These are phyloP conservation scores for Saccharomyces jurei DNA, from an alignment of 805 yeast species.

Conservation along the genomic window DNA sequence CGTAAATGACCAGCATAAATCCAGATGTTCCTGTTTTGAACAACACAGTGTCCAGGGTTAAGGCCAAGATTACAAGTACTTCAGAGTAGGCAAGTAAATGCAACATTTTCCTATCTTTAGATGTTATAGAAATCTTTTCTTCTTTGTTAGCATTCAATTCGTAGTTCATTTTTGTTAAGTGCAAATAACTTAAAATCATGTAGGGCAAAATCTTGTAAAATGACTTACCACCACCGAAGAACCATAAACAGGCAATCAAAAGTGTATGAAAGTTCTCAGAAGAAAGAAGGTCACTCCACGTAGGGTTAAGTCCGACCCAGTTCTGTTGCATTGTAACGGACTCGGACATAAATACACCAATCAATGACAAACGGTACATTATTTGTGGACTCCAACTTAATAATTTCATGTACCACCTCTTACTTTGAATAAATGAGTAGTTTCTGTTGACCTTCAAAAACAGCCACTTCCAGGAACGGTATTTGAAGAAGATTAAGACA, in stretches of 20 bases:
- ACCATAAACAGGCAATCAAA: conserved; percentile 49
- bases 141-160: conserved; percentile 14
- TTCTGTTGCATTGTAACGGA: conserved; percentile 47
- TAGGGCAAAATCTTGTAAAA: conserved; percentile 59
- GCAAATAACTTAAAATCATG: conserved; percentile 49
- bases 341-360: conserved; percentile 50
- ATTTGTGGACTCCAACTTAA: conserved; percentile 38
- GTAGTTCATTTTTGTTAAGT: conserved; percentile 33
- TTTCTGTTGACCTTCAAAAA: conserved; percentile 20
- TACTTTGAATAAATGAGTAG: conserved; percentile 14
- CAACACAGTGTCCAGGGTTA: conserved; percentile 50
- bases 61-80: conserved; percentile 42
- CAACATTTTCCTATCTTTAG: conserved; percentile 15
- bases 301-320: conserved; percentile 54
- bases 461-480: conserved; percentile 30
- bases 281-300: conserved; percentile 54
- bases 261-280: conserved; percentile 71
- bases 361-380: conserved; percentile 45
- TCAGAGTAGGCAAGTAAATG: conserved; percentile 53
- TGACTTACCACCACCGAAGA: conserved; percentile 56
- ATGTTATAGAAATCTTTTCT: conserved; percentile 6
- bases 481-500: conserved; percentile 21
- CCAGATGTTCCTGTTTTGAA: conserved; percentile 61
- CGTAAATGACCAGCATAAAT: conserved; percentile 50
- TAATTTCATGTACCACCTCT: conserved; percentile 18